Conservation (phyloP, 1,139 yeast species). For the Geotrichum restrictum region DNA sequence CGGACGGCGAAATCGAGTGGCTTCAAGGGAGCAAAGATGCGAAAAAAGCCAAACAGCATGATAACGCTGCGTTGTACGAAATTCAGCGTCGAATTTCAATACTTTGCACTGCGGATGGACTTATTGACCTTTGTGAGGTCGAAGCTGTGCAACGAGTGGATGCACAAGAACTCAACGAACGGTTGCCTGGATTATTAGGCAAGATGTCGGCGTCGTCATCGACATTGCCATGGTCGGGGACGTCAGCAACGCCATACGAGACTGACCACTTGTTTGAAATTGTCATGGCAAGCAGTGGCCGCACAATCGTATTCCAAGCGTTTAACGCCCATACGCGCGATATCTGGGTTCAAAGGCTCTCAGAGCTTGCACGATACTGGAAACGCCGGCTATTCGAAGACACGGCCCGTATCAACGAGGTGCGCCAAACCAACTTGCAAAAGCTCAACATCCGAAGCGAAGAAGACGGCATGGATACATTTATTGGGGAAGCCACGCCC, state of each 20-base stretch:
- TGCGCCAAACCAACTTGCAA: constrained; percentile 48
- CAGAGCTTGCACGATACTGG: constrained; percentile 58
- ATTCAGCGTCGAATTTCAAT: constrained; percentile 58
- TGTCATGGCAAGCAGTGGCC: constrained; percentile 45
- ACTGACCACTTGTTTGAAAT: constrained; percentile 50
- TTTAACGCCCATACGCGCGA: constrained; percentile 49
- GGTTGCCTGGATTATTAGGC: constrained; percentile 9
- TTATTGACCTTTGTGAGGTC: constrained; percentile 57
- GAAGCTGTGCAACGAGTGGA: constrained; percentile 34
- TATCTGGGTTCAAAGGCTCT: constrained; percentile 60
- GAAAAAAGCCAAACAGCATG: constrained; percentile 48
- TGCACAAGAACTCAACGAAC: constrained; percentile 21
- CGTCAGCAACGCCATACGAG: constrained; percentile 20
- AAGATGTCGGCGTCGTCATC: no score
- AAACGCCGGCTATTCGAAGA: constrained; percentile 45
- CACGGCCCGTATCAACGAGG: constrained; percentile 36
- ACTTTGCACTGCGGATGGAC: constrained; percentile 55
- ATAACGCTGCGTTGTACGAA: constrained; percentile 57
- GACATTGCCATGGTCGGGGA: no score
- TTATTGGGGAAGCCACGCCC: constrained; percentile 37
- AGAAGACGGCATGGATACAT: constrained; percentile 30
- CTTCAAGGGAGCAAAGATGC: constrained; percentile 39
- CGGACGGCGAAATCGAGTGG: constrained; percentile 58
- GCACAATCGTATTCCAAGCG: constrained; percentile 55
- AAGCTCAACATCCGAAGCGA: constrained; percentile 52